These are phyloP conservation scores for Coemansia sp. DNA, from an alignment of 192 early-diverging fungal species.

Conservation along the genomic window DNA sequence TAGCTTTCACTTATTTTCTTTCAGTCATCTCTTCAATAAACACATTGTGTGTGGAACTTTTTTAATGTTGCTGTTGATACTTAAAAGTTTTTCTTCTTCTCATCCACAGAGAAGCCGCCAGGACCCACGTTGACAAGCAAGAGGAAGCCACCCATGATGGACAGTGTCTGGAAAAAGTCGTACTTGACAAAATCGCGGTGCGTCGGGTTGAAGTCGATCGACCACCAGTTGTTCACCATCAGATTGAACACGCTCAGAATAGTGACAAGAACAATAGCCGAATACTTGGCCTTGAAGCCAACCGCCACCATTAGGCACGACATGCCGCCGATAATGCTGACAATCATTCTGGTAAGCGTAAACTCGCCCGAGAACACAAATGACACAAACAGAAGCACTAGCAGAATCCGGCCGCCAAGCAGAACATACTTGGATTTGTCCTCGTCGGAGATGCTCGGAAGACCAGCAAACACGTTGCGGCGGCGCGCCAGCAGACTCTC, in stretches of 20 bases:
- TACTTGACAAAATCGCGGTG: constrained; percentile 93
- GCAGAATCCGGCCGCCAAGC: constrained; percentile 85
- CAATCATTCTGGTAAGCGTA: constrained; percentile 63
- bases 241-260: constrained; percentile 90
- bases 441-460: constrained; percentile 81
- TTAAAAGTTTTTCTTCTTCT: constrained; percentile 96
- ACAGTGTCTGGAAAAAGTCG: constrained; percentile 97
- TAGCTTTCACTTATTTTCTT: background rate
- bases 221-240: constrained; percentile 96
- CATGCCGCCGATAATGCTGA: constrained; percentile 70
- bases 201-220: constrained; percentile 72
- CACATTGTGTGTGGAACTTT: background rate
- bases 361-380: constrained; percentile 86
- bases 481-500: constrained; percentile 67
- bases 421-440: constrained; percentile 89
- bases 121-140: constrained; percentile 88
- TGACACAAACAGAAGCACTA: constrained; percentile 89
- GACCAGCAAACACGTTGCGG: constrained; percentile 78
- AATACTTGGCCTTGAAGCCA: constrained; percentile 97
- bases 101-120: constrained; percentile 91
- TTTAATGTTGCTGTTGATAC: background rate
- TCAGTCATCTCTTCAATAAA: constrained; percentile 1
- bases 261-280: constrained; percentile 88
- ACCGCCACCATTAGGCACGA: constrained; percentile 95
- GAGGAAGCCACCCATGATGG: constrained; percentile 94